Base-by-base conservation (phyloP, 345 rosid species). In the Zanthoxylum bungeanum region DNA sequence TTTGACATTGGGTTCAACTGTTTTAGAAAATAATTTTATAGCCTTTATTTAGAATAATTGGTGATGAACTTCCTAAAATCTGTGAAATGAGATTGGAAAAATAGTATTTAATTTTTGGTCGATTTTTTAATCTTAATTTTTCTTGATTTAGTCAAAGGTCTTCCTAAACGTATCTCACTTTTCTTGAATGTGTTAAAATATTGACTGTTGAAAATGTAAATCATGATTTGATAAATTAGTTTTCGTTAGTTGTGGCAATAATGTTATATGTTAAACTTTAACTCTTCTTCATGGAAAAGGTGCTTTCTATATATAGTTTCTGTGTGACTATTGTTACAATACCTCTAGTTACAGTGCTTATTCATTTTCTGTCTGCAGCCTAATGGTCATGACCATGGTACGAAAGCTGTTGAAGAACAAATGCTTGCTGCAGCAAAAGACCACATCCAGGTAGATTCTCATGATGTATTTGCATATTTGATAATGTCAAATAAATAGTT, bases 321-420 rank as follows among this genome's bases (percentile, higher is more conserved):
- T 30, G 17, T 40, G 33, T 60, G 6, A 28, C 6, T 53, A 4
- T 64, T 27, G 22, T 49, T 46, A 7, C 39, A 50, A n/a, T 30
- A n/a, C 46, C 6, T 37, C 17, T 55, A 25, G 30, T 59, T 37
- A 30, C 37, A 30, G 25, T 46, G 22, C 34, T 57, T 14, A 52
- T 37, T 71, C 53, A 24, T 68, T 67, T 49, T 72, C 55, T 68
- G 53, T 77, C 9, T 57, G 78, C 85, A 94, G 97, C 84, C 92
- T 74, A 94, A 92, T 78, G 92, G 88, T 71, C 92, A 92, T 84
- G 97, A 85, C 70, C 91, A 94, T 73, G 95, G 95, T 71, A 80
- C 91, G 55, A 86, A 85, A 81, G 86, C 80, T 73, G 78, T 68
- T 69, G 88, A 85, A 81, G 80, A 77, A 78, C 77, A 77, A 80